A percentile compares a stretch with the other conserved stretches of the same genome.
phyloP scores from a whole-genome alignment of 2,329 filamentous ascomycete genomes.

The Cytospora mali region DNA sequence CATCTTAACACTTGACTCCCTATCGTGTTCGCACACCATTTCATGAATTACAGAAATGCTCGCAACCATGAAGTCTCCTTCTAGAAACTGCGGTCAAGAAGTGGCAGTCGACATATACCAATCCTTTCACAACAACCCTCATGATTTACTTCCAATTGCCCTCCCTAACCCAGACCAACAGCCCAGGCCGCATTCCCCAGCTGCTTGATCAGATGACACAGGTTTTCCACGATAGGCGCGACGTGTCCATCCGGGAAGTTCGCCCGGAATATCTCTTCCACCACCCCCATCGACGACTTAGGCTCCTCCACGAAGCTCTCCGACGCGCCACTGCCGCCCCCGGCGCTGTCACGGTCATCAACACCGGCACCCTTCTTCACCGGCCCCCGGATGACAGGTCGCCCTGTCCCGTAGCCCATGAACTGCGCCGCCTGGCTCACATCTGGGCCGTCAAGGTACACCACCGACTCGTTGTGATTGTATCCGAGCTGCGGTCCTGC shows the following conservation, averaged over 20 bases:
- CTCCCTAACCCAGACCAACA: conserved; percentile 35
- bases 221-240: conserved; percentile 68
- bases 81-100: too few species aligned
- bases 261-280: conserved; percentile 57
- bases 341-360: conserved; percentile 9
- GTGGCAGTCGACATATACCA: neutral
- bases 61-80: neutral
- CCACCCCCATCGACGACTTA: conserved; percentile 59
- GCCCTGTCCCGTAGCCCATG: conserved; percentile 56
- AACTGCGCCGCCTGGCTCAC: conserved; percentile 56
- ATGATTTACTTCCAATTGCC: neutral
- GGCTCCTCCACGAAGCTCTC: conserved; percentile 57
- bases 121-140: neutral
- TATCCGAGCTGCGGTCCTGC: conserved; percentile 36
- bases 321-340: conserved; percentile 32
- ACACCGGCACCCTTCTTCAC: conserved; percentile 30
- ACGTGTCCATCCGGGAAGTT: conserved; percentile 52
- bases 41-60: neutral
- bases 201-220: conserved; percentile 65
- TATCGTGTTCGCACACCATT: neutral
- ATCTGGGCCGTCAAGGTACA: conserved; percentile 61
- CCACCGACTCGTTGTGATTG: conserved; percentile 39
- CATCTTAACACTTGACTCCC: neutral
- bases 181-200: conserved; percentile 54
- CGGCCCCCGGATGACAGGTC: conserved; percentile 51